These are phyloP conservation scores for Penstemon barbatus DNA, from an alignment of 257 asterid species.

Conservation along the genomic window DNA sequence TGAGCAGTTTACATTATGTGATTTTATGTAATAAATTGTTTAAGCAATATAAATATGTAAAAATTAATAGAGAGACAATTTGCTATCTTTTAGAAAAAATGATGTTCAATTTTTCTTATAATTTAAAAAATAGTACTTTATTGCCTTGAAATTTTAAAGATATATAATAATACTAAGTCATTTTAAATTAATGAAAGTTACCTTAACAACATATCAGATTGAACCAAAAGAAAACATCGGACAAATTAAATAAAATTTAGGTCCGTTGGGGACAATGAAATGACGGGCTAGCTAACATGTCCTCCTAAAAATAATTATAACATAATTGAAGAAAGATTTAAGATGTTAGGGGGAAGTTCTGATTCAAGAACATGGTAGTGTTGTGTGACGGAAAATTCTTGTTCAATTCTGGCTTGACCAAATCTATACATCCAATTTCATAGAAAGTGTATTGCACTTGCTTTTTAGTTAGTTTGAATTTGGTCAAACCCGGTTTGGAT, in stretches of 20 bases:
- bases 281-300: slow-evolving; percentile 33
- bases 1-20: neutral
- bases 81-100: too few species aligned
- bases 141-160: neutral
- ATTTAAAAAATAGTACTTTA: too few species aligned
- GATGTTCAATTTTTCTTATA: too few species aligned
- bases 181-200: neutral
- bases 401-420: too few species aligned
- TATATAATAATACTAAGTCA: neutral
- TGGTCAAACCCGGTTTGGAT: too few species aligned
- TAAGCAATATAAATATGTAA: too few species aligned
- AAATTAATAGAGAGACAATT: too few species aligned
- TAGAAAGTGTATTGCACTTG: too few species aligned
- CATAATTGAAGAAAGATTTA: slow-evolving; percentile 15
- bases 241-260: slow-evolving; percentile 5
- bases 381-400: neutral
- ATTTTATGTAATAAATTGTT: neutral
- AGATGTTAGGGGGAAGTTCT: neutral
- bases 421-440: too few species aligned
- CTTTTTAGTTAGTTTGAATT: too few species aligned
- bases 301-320: slow-evolving; percentile 17
- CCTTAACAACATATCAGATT: neutral
- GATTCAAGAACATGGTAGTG: neutral
- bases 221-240: neutral
- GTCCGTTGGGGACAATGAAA: slow-evolving; percentile 26